Percentiles rank a stretch among this genome's conserved stretches.
These are phyloP conservation scores for Sugiyamaella neomexicana DNA, from an alignment of 1,139 yeast species.

Conservation along the genomic window DNA sequence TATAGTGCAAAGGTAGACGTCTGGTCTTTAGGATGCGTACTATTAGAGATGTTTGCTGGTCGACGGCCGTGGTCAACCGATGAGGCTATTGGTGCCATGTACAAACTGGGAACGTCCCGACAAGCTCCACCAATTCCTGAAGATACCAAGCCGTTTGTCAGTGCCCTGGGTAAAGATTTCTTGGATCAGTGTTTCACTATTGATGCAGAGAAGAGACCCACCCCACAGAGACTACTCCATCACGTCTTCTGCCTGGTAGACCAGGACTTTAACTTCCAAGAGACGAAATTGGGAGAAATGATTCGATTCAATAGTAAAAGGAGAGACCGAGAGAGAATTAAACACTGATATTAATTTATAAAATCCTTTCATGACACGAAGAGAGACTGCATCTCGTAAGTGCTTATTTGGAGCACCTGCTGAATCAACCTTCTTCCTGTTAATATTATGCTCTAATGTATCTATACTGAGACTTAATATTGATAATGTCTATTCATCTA, in stretches of 20 bases:
- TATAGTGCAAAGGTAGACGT: slow-evolving; percentile 87
- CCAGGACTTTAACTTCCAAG: slow-evolving; percentile 55
- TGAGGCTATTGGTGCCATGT: slow-evolving; percentile 56
- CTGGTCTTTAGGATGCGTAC: slow-evolving; percentile 90
- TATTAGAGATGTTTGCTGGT: slow-evolving; percentile 85
- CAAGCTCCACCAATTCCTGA: slow-evolving; percentile 95
- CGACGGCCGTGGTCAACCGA: slow-evolving; percentile 52
- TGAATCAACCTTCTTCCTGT: too few species aligned
- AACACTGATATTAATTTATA: neutral
- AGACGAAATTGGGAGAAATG: slow-evolving; percentile 62
- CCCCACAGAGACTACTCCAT: slow-evolving; percentile 65
- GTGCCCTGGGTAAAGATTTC: slow-evolving; percentile 66
- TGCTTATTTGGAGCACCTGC: too few species aligned
- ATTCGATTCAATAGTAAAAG: slow-evolving; percentile 37
- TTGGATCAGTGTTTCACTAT: slow-evolving; percentile 73
- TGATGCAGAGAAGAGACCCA: slow-evolving; percentile 83
- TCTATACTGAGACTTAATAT: too few species aligned
- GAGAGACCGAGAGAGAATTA: slow-evolving; percentile 18
- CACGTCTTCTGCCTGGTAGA: slow-evolving; percentile 62
- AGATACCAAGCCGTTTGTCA: slow-evolving; percentile 66
- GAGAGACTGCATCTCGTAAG: too few species aligned
- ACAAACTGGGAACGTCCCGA: slow-evolving; percentile 66
- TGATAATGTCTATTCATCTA: too few species aligned
- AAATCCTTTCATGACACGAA: too few species aligned
- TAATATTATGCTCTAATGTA: neutral